These are phyloP conservation scores for Chaetomium globosum DNA, from an alignment of 2,329 filamentous ascomycete species.

Conservation along the genomic window DNA sequence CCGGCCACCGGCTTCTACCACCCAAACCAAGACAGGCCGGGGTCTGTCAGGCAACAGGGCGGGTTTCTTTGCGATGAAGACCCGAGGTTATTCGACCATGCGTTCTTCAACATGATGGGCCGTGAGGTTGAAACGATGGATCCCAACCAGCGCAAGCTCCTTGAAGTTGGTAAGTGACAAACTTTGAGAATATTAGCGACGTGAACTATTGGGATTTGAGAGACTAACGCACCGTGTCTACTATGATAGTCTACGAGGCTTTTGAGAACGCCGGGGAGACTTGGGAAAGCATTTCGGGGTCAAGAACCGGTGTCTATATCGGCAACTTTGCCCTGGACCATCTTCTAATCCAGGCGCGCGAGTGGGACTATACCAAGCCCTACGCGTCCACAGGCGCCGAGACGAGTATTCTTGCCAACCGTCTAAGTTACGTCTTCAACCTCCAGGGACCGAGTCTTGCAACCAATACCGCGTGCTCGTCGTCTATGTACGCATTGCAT, in stretches of 20 bases:
- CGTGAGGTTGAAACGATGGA: neutral
- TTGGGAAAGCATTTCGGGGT: neutral
- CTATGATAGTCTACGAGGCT: neutral
- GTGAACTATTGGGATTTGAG: neutral
- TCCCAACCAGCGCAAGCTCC: neutral
- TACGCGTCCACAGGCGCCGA: neutral
- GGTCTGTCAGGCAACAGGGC: neutral
- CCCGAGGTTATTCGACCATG: neutral
- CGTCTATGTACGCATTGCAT: constrained; percentile 17
- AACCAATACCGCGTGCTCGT: constrained; percentile 30
- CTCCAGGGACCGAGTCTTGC: constrained; percentile 19
- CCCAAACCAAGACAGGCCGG: neutral
- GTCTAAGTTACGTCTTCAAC: constrained; percentile 17
- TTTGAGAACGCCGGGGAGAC: neutral
- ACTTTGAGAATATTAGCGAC: neutral
- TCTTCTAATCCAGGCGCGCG: neutral
- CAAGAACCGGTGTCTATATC: neutral
- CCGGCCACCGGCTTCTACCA: neutral
- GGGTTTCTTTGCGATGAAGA: neutral
- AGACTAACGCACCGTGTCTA: neutral
- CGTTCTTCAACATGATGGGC: neutral
- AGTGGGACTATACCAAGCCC: neutral
- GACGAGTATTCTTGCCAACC: neutral
- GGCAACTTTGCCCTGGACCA: neutral
- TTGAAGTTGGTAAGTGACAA: neutral